Evolutionary conservation across 2,329 filamentous ascomycete species (phyloP).

Genomic region (Colletotrichum camelliae): DNA sequence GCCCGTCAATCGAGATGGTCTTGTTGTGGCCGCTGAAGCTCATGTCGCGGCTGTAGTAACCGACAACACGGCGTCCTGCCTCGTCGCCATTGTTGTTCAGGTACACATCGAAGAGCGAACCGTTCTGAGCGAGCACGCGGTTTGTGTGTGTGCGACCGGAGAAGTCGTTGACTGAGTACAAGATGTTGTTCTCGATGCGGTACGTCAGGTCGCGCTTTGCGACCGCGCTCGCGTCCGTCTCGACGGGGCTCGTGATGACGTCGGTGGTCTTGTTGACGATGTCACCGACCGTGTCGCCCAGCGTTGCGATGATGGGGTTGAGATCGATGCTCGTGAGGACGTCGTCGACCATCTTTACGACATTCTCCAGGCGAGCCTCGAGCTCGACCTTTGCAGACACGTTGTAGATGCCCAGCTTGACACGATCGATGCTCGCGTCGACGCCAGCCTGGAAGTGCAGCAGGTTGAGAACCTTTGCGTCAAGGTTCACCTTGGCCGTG

Average conservation of each 20-base stretch:
- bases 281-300: conserved; percentile 53
- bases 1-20: conserved; percentile 46
- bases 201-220: conserved; percentile 38
- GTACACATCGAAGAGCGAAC: conserved; percentile 57
- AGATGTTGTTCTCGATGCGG: conserved; percentile 60
- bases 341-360: conserved; percentile 64
- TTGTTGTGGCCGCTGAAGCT: conserved; percentile 59
- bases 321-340: conserved; percentile 64
- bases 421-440: conserved; percentile 61
- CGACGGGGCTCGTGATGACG: conserved; percentile 19
- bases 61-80: conserved; percentile 46
- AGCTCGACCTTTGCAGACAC: conserved; percentile 63
- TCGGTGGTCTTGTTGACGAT: conserved; percentile 44
- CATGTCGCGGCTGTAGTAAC: conserved; percentile 58
- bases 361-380: conserved; percentile 64
- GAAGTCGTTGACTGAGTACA: conserved; percentile 67
- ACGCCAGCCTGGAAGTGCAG: conserved; percentile 67
- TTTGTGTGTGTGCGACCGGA: conserved; percentile 61
- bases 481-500: conserved; percentile 65
- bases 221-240: neutral
- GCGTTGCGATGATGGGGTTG: conserved; percentile 63
- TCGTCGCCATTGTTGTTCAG: conserved; percentile 60
- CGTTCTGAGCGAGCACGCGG: conserved; percentile 59
- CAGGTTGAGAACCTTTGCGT: conserved; percentile 62
- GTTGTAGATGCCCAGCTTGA: conserved; percentile 61